Conservation (phyloP, 352 stramenopile genomes). For the Phytophthora boehmeriae region DNA sequence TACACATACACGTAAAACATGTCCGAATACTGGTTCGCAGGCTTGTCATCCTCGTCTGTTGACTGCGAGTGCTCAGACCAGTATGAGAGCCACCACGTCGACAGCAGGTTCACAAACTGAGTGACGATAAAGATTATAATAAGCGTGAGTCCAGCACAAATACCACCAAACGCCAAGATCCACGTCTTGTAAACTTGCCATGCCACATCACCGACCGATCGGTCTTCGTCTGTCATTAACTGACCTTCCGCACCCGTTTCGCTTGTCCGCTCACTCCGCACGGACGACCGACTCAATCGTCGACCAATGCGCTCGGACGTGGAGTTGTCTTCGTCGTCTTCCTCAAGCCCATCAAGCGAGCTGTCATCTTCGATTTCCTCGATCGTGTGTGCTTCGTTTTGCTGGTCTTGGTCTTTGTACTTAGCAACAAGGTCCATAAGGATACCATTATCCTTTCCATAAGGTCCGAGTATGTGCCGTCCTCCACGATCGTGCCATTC, state of each 20-base stretch:
- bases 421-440: constrained; percentile 60
- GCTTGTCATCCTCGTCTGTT: constrained; percentile 14
- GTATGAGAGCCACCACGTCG: constrained; percentile 64
- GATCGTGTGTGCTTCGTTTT: constrained; percentile 40
- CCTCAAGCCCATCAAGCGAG: constrained; percentile 43
- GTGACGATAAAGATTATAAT: constrained; percentile 51
- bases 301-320: constrained; percentile 33
- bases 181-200: constrained; percentile 74
- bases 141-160: constrained; percentile 46
- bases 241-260: constrained; percentile 35
- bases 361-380: constrained; percentile 45
- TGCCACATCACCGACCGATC: constrained; percentile 59
- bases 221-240: constrained; percentile 76
- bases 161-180: constrained; percentile 69
- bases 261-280: constrained; percentile 58
- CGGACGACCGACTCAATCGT: constrained; percentile 57
- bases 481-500: constrained; percentile 58
- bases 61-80: constrained; percentile 43
- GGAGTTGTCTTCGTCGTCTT: constrained; percentile 47
- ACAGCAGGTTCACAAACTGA: constrained; percentile 64
- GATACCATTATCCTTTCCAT: constrained; percentile 70
- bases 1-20: constrained; percentile 90
- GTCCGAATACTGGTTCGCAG: constrained; percentile 41
- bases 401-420: constrained; percentile 63
- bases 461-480: constrained; percentile 82